A percentile compares a stretch with the other conserved stretches of the same genome.
Conservation (phyloP, 2,329 filamentous ascomycete species). For the Aulographum hederae region DNA sequence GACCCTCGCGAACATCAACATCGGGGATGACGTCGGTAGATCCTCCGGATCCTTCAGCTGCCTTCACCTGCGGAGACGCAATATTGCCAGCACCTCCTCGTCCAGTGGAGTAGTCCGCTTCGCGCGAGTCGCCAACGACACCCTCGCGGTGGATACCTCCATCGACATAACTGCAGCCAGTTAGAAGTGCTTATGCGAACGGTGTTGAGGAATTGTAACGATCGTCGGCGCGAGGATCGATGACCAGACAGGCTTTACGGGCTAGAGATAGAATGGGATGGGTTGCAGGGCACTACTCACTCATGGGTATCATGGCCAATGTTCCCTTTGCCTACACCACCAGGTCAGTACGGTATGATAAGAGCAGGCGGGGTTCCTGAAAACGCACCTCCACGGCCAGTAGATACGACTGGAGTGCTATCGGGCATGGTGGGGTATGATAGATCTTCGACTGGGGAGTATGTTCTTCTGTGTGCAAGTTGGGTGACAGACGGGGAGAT, state of each 20-base stretch:
- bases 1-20: constrained; percentile 18
- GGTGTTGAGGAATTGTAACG: neutral
- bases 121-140: constrained; percentile 16
- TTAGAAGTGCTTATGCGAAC: neutral
- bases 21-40: constrained; percentile 26
- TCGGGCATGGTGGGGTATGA: too few relatives aligned
- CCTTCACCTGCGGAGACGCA: constrained; percentile 15
- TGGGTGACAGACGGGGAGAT: too few relatives aligned
- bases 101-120: constrained; percentile 22
- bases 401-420: too few relatives aligned
- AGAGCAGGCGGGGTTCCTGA: too few relatives aligned
- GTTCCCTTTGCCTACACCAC: constrained; percentile 38
- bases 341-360: too few relatives aligned
- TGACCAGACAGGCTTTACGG: neutral
- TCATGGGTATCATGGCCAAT: constrained; percentile 31
- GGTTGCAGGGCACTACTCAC: too few relatives aligned
- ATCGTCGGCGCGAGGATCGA: neutral
- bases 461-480: too few relatives aligned
- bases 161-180: constrained; percentile 18
- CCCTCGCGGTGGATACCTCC: constrained; percentile 28
- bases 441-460: too few relatives aligned
- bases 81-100: constrained; percentile 25
- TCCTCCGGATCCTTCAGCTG: constrained; percentile 9
- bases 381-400: too few relatives aligned
- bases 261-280: neutral